Conservation (phyloP, 768 basidiomycete genomes). For the Suillus placidus region DNA sequence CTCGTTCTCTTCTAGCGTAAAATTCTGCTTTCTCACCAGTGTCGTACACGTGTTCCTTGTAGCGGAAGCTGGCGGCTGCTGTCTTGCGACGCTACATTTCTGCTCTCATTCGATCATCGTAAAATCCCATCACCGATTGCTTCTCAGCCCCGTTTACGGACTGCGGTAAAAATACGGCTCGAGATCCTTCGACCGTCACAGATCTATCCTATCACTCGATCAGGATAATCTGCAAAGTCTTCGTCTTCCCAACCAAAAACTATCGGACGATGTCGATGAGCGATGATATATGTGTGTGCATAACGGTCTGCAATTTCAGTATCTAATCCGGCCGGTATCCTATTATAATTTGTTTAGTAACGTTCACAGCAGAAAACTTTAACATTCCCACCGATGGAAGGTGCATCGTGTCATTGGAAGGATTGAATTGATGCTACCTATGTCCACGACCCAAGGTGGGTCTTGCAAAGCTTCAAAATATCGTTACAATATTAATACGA, state of each 20-base stretch:
- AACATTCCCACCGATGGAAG: neutral
- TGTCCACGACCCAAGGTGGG: neutral
- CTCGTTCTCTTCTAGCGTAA: neutral
- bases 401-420: neutral
- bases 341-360: neutral
- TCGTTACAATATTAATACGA: neutral
- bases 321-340: neutral
- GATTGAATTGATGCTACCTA: neutral
- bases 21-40: conserved; percentile 4
- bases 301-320: neutral
- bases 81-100: neutral
- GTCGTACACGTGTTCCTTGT: neutral
- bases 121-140: neutral
- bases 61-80: neutral
- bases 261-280: neutral
- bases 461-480: neutral
- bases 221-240: neutral
- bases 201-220: neutral
- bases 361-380: neutral
- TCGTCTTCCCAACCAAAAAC: neutral
- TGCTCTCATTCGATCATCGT: neutral
- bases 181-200: neutral
- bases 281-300: neutral
- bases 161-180: neutral
- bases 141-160: neutral